These are phyloP conservation scores for Ilex aquifolium DNA, from an alignment of 257 asterid genomes.

Conservation along the genomic window DNA sequence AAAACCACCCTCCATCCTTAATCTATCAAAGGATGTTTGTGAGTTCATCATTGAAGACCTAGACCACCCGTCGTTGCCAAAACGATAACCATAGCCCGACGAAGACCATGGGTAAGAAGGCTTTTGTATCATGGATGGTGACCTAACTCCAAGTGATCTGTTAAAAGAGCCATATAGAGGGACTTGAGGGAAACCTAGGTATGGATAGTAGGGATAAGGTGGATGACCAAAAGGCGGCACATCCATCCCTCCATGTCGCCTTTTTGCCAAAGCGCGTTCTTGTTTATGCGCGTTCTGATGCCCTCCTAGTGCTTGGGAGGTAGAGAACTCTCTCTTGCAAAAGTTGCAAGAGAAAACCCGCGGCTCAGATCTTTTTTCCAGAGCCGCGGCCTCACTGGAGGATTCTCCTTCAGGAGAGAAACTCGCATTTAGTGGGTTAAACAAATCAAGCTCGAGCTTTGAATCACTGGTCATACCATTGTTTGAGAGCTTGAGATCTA, in stretches of 20 bases:
- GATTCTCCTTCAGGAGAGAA: conserved; percentile 10
- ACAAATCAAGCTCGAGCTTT: conserved; percentile 39
- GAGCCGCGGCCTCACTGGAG: conserved; percentile 17
- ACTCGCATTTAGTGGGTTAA: conserved; percentile 14
- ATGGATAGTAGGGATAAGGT: conserved; percentile 33
- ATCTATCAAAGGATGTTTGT: neutral
- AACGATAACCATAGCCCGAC: conserved; percentile 11
- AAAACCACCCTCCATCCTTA: neutral
- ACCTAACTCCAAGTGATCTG: conserved; percentile 38
- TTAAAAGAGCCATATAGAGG: conserved; percentile 26
- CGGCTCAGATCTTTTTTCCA: conserved; percentile 6
- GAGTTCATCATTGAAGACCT: neutral
- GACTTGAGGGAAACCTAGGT: conserved; percentile 22
- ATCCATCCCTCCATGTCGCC: conserved; percentile 34
- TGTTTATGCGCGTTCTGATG: conserved; percentile 80
- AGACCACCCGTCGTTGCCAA: conserved; percentile 10
- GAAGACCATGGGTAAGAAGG: conserved; percentile 29
- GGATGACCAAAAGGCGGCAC: conserved; percentile 26
- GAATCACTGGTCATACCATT: conserved; percentile 15
- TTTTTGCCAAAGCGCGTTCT: conserved; percentile 53
- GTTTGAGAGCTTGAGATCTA: conserved; percentile 36
- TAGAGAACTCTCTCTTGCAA: conserved; percentile 58
- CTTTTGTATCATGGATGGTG: conserved; percentile 38
- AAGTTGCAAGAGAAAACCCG: conserved; percentile 42
- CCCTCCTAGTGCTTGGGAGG: conserved; percentile 72